A percentile compares a stretch with the other conserved stretches of the same genome.
Evolutionary conservation across 1,139 yeast genomes (phyloP).

Genomic region (Cylindricascospora bacillispora): DNA sequence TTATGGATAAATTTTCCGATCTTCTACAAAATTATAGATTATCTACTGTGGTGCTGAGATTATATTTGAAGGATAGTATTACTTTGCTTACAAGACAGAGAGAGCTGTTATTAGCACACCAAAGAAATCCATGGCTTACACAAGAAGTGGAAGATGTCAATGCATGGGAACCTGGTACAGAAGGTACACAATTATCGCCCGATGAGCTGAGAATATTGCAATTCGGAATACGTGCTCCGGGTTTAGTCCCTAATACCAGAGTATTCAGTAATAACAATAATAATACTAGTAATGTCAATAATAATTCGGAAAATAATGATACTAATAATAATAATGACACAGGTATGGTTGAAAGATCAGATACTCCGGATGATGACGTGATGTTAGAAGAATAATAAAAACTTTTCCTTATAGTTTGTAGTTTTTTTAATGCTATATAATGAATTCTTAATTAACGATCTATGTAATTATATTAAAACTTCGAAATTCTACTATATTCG

Average conservation of each 20-base stretch:
- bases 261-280: conserved; percentile 7
- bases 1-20: conserved; percentile 18
- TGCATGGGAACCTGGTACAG: conserved; percentile 12
- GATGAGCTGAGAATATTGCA: conserved; percentile 20
- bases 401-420: no score
- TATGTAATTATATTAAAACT: no score
- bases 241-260: conserved; percentile 1
- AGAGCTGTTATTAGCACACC: conserved; percentile 21
- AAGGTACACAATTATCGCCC: conserved; percentile 13
- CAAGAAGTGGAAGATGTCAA: conserved; percentile 6
- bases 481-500: no score
- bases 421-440: no score
- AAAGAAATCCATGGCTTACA: conserved; percentile 12
- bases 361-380: conserved; percentile 21
- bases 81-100: conserved; percentile 24
- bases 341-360: conserved; percentile 9
- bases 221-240: conserved; percentile 14
- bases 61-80: conserved; percentile 24
- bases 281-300: conserved; percentile 8
- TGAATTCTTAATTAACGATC: no score
- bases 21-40: conserved; percentile 21
- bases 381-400: conserved; percentile 8
- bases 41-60: conserved; percentile 22
- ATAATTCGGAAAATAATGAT: conserved; percentile 7
- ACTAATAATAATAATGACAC: conserved; percentile 9